Evolutionary conservation across 2,329 filamentous ascomycete species (phyloP), one percentile per base, ranked within the genome.

Genomic region (Kalaharituber pfeilii): DNA sequence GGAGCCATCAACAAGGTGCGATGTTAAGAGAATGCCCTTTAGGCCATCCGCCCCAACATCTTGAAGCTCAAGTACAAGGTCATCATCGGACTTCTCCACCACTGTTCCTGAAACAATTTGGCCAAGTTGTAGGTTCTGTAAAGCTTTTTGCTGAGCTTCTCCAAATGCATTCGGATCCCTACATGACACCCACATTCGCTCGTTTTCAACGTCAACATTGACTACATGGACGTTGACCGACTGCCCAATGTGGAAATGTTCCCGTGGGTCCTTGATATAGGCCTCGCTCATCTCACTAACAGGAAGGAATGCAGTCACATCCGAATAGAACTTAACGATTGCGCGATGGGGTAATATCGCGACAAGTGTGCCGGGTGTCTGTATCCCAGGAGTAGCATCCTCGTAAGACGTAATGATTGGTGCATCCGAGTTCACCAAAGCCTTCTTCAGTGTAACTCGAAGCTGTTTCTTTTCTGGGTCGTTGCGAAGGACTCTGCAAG

Each of bases 241-340:
- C 67, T 98, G 91, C 0, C 91, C 93, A 44, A 80, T 70, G 30
- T 82, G 80, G 72, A 98, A 98, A 69, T 96, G 88, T 64, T 93
- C 81, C 47, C 78, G 79, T 3, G 91, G 87, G 64, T 95, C 84
- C 61, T 83, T 78, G 64, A 98, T 95, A 65, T 83, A 95, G 9
- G 88, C 87, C 67, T 98, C 91, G 66, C 91, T 96, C 91, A 98
- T 98, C 69, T 98, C 89, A 1, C 85, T 85, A 0, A 94, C 81
- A 1, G 91, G 91, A 53, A 98, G 74, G 71, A 93, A 98, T 7
- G 84, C 93, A 60, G 80, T 79, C 20, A 98, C 73, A 7, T 74
- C 70, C 18, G 86, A 86, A 64, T 93, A 98, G 69, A 96, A 98
- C 66, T 94, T 86, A 52, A 98, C 83, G 18, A 89, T 79, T 9